Percentiles rank a stretch among this genome's conserved stretches.
These are phyloP conservation scores for Metschnikowia bowlesiae DNA, from an alignment of 805 yeast species.

Conservation along the genomic window DNA sequence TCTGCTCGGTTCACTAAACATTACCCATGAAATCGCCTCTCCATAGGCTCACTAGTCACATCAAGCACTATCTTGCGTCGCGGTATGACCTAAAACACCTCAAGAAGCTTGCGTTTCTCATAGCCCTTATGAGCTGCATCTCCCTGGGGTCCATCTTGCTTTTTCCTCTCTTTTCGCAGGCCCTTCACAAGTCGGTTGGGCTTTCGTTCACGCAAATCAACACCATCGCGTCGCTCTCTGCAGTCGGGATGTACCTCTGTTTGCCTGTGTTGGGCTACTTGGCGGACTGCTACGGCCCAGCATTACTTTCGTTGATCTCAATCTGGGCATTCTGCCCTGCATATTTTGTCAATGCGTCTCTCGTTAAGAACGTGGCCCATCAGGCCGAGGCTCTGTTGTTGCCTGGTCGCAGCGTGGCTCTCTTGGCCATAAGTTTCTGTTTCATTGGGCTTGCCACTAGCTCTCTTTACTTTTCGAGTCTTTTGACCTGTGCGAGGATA, in stretches of 20 bases:
- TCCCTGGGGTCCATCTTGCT: conserved; percentile 79
- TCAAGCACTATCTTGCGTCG: conserved; percentile 39
- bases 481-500: conserved; percentile 81
- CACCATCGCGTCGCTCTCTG: conserved; percentile 66
- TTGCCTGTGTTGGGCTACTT: conserved; percentile 78
- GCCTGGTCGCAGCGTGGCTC: conserved; percentile 36
- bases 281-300: conserved; percentile 85
- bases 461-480: conserved; percentile 63
- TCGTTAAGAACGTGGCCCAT: conserved; percentile 16
- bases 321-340: conserved; percentile 63
- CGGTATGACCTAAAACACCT: conserved; percentile 41
- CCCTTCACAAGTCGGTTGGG: conserved; percentile 54
- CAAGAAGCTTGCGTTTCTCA: conserved; percentile 48
- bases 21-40: conserved; percentile 13
- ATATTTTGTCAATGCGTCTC: conserved; percentile 42
- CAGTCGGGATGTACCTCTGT: conserved; percentile 78
- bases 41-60: conserved; percentile 36
- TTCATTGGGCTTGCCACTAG: conserved; percentile 71
- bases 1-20: background rate
- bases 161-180: conserved; percentile 74
- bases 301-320: conserved; percentile 59
- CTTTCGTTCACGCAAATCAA: conserved; percentile 65
- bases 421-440: conserved; percentile 47
- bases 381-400: conserved; percentile 1
- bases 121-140: conserved; percentile 61